Conservation (phyloP, 1,139 yeast species). For the Suhomyces bokatorum region DNA sequence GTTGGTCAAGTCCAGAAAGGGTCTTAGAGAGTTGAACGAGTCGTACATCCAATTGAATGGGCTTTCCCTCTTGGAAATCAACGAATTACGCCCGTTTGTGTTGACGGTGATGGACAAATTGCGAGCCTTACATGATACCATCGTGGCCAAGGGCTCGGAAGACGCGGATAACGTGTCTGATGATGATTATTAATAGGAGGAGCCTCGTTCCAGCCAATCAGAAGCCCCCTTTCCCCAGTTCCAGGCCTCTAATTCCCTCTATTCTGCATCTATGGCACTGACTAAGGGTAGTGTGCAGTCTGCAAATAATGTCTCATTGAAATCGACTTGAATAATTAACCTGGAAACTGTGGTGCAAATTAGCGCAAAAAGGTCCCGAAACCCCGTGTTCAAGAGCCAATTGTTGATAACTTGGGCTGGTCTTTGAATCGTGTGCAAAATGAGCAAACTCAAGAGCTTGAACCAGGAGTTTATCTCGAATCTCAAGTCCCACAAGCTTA, state of each 20-base stretch:
- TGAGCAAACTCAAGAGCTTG: conserved; percentile 35
- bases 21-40: conserved; percentile 76
- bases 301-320: background rate
- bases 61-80: conserved; percentile 77
- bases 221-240: too few relatives aligned
- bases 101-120: conserved; percentile 77
- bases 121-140: conserved; percentile 48
- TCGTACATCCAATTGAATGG: conserved; percentile 83
- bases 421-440: conserved; percentile 9
- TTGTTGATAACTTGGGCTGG: background rate
- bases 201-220: too few relatives aligned
- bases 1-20: conserved; percentile 76
- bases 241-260: too few relatives aligned
- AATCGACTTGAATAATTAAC: background rate
- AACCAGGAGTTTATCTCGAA: conserved; percentile 43
- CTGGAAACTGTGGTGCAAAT: background rate
- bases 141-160: conserved; percentile 23
- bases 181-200: conserved; percentile 12
- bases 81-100: conserved; percentile 84
- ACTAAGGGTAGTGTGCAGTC: background rate
- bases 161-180: conserved; percentile 14
- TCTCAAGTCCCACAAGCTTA: conserved; percentile 32
- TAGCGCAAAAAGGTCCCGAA: background rate
- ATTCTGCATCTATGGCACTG: too few relatives aligned
- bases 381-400: background rate